These are phyloP conservation scores for Acarospora socialis DNA, from an alignment of 2,329 filamentous ascomycete genomes.

Conservation along the genomic window DNA sequence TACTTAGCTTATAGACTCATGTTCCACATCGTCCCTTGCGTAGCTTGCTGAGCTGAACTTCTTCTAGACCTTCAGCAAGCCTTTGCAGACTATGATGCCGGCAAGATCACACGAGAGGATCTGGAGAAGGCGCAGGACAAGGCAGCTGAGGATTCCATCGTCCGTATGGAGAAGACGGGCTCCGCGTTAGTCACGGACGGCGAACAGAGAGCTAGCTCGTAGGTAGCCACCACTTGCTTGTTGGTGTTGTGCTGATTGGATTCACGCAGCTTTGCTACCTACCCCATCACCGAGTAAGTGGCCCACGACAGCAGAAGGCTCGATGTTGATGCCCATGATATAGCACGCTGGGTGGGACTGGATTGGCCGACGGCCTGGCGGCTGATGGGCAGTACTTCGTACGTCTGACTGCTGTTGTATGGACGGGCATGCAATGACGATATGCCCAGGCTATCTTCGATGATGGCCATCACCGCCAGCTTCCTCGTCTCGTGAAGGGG, in stretches of 20 bases:
- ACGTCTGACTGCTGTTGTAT: slow-evolving; percentile 4
- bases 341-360: slow-evolving; percentile 19
- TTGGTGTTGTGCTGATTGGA: neutral
- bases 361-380: slow-evolving; percentile 17
- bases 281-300: slow-evolving; percentile 16
- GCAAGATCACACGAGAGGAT: slow-evolving; percentile 15
- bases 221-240: neutral
- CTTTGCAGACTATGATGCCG: slow-evolving; percentile 19
- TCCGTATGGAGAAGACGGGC: slow-evolving; percentile 18
- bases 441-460: slow-evolving; percentile 18
- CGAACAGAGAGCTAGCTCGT: slow-evolving; percentile 19
- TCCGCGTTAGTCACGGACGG: slow-evolving; percentile 19
- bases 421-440: neutral
- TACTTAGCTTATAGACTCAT: too few relatives aligned
- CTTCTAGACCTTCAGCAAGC: slow-evolving; percentile 19
- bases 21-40: too few relatives aligned
- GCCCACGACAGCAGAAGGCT: too few relatives aligned
- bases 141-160: slow-evolving; percentile 20
- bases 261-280: slow-evolving; percentile 20
- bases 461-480: slow-evolving; percentile 20
- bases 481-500: slow-evolving; percentile 18
- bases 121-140: slow-evolving; percentile 19
- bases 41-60: too few relatives aligned
- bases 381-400: slow-evolving; percentile 21
- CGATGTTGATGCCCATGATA: neutral